A percentile compares a stretch with the other conserved stretches of the same genome.
phyloP scores from a whole-genome alignment of 2,329 filamentous ascomycete genomes.

The Trichoderma sp. region DNA sequence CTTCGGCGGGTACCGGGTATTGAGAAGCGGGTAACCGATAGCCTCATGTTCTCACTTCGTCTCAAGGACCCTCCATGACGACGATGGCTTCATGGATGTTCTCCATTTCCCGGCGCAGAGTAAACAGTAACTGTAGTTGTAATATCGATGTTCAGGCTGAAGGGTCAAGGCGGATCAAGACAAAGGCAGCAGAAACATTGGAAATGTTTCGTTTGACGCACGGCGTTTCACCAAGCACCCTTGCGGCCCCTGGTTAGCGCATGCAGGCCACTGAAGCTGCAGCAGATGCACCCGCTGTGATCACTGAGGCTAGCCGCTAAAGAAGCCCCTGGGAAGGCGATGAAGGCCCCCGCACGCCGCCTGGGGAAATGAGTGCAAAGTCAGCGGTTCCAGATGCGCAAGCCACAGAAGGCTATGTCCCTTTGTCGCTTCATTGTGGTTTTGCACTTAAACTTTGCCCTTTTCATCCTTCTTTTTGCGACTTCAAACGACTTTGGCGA shows the following conservation, averaged over 20 bases:
- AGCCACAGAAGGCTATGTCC: background rate
- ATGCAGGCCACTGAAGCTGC: constrained; percentile 5
- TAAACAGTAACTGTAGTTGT: background rate
- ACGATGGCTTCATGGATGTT: background rate
- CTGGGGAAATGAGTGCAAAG: background rate
- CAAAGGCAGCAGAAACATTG: background rate
- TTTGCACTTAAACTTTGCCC: background rate
- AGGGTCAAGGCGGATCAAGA: background rate
- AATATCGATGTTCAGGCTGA: background rate
- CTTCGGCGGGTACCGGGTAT: background rate
- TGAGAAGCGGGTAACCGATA: background rate
- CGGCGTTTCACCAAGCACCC: background rate
- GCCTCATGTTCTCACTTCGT: background rate
- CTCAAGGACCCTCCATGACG: background rate
- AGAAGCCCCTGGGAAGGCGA: background rate
- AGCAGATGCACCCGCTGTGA: background rate
- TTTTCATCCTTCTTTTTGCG: background rate
- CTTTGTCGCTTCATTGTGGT: background rate
- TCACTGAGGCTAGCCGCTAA: constrained; percentile 5
- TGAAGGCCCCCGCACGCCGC: background rate
- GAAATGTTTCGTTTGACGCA: constrained; percentile 9
- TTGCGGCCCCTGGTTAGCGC: background rate
- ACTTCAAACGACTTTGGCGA: background rate
- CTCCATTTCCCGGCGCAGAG: background rate
- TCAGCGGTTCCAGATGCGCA: background rate